Evolutionary conservation across 208 protist species (phyloP), one percentile per base, ranked within the genome.

Genomic region (Leptomonas pyrrhocoris): DNA sequence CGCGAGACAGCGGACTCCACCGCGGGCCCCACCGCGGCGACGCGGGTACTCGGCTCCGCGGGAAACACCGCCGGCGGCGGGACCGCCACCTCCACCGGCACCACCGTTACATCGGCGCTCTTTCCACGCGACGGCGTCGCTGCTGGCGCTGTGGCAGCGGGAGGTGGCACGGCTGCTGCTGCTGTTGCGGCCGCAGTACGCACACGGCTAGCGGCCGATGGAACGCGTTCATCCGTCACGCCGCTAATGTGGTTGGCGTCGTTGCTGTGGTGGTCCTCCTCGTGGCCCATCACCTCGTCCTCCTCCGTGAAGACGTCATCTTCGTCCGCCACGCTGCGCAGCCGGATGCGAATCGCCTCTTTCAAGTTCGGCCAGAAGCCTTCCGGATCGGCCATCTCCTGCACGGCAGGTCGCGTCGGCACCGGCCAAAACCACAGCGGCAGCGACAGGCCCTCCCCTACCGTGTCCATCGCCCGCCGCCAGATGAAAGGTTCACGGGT

Each of bases 311-410:
- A 77, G 31, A 62, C 74, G 38, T 78, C 74, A 30, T 84, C 75
- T 16, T 62, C 72, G 43, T 86, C 79, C 8, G 73, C 83, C 49
- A 85, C 63, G 48, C 63, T 57, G 59, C 73, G 73, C 60, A 94
- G 59, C 51, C 86, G 83, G 21, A 67, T 66, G 49, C 84, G 59
- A 15, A 90, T 67, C 8, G 74, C 74, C n/a, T 62, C 69, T 11
- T 46, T 50, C 48, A 86, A 34, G 1, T 59, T 68, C 12, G 58
- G 50, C 81, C 84, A 85, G 66, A 92, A 92, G 21, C 48, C 50
- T 21, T 61, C 63, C 40, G 72, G 66, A 62, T 92, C 81, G 50
- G 68, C 63, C 61, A 49, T 69, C 74, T 60, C 73, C 28, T 53
- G 60, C 43, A 71, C 21, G 1, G 65, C 61, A 16, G 80, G 60